Conservation (phyloP, 495 filamentous ascomycete species). For the Talaromyces ruber region DNA sequence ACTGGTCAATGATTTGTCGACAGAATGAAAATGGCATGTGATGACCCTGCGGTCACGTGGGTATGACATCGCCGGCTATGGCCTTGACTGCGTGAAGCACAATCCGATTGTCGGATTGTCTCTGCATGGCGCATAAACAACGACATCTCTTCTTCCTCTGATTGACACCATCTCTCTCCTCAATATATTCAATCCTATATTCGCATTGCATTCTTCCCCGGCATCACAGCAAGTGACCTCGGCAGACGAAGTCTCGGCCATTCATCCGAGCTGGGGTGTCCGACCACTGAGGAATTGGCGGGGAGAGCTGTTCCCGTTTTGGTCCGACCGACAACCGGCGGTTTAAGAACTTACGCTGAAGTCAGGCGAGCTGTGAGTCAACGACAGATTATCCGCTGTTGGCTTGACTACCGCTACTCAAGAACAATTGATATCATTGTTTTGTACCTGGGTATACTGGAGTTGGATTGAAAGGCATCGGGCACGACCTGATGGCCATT, state of each 20-base stretch:
- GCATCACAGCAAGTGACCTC: not conserved
- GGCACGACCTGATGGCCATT: constrained; percentile 20
- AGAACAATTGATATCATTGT: not conserved
- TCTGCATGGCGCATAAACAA: not conserved
- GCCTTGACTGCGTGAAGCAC: not conserved
- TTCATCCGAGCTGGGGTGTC: not conserved
- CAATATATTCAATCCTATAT: not conserved
- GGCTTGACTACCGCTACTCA: not conserved
- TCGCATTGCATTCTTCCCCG: not conserved
- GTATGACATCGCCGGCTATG: too few species aligned
- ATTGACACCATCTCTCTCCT: not conserved
- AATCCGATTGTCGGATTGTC: not conserved
- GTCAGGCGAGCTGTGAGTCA: not conserved
- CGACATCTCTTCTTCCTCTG: not conserved
- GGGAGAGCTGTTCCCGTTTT: not conserved
- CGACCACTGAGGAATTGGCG: not conserved
- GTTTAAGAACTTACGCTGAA: not conserved
- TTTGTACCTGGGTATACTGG: not conserved
- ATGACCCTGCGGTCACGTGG: not conserved
- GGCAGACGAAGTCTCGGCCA: not conserved
- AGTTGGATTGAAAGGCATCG: not conserved
- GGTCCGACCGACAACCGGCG: constrained; percentile 2
- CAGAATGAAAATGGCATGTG: too few species aligned
- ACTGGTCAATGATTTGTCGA: too few species aligned
- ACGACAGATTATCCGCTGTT: not conserved